Base-by-base conservation (phyloP, 2,329 filamentous ascomycete genomes). In the Penicillium sp. region DNA sequence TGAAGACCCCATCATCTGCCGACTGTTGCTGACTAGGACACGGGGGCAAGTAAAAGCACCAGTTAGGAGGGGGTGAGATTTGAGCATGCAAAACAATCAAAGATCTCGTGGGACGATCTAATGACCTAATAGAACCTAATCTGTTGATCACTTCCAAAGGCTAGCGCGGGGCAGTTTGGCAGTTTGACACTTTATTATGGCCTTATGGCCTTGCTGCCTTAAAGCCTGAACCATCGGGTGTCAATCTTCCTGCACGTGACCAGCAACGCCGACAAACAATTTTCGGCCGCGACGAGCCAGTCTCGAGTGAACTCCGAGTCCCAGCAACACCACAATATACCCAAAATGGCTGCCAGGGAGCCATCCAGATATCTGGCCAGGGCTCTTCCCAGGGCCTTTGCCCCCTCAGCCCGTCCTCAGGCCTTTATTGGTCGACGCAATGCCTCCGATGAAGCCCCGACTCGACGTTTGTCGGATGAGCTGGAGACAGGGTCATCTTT, bases 401-500 rank as follows among this genome's bases (percentile, higher is more conserved):
- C 50, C n/a, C 66, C 69, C 11, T 67, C 66, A 52, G 56, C 66
- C 51, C 67, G 66, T 44, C 61, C 67, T 19, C 71, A 69, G 56
- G 59, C 61, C 51, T 58, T 71, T 26, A 65, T 68, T 44, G 70
- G 61, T 53, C 69, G 72, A 62, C 80, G 80, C 75, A 74, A 79
- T 76, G 76, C 72, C 69, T 80, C 79, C 48, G 70, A 75, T 49
- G 67, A 76, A 45, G 70, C 77, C 23, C 67, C 71, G 51, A 56
- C 63, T 8, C 62, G 60, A 54, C 58, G 67, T 52, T 55, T 72
- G 24, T 61, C 68, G 23, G 64, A 69, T 8, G 79, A 82, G 7
- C 70, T 84, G 36, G 81, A 84, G 62, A 64, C 75, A 16, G 69
- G 71, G 13, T 79, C 77, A 48, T 82, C 80, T 37, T 69, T 81